phyloP scores from a whole-genome alignment of 345 rosid species.

The Schrenkiella parvula region DNA sequence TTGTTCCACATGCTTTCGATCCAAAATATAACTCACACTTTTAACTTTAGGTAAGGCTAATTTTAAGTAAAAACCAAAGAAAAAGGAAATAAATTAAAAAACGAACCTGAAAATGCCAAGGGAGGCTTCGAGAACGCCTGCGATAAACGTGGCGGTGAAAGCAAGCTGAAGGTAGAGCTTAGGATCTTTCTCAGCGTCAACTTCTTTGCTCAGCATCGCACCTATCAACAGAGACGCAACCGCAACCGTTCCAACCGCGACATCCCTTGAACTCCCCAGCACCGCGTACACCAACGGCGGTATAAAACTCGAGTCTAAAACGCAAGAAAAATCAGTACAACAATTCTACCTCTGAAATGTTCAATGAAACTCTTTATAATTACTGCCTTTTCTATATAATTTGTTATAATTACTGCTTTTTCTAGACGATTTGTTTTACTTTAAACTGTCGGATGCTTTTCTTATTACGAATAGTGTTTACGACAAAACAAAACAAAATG shows the following conservation, averaged over 20 bases:
- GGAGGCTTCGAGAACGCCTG: slow-evolving; percentile 80
- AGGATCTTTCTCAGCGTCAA: slow-evolving; percentile 54
- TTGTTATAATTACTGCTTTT: no score
- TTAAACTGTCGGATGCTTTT: no score
- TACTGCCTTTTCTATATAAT: no score
- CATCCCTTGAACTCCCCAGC: slow-evolving; percentile 90
- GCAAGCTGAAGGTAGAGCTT: slow-evolving; percentile 68
- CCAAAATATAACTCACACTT: neutral
- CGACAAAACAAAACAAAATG: neutral
- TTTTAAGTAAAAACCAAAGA: neutral
- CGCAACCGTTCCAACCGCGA: slow-evolving; percentile 93
- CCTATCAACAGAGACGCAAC: slow-evolving; percentile 74
- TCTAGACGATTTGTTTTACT: no score
- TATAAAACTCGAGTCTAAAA: slow-evolving; percentile 89
- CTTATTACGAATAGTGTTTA: no score
- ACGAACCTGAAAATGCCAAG: slow-evolving; percentile 82
- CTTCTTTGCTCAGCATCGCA: slow-evolving; percentile 72
- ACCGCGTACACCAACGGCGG: slow-evolving; percentile 93
- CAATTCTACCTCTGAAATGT: neutral
- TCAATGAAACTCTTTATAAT: neutral
- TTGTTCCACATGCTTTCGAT: slow-evolving; percentile 9
- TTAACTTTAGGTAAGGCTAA: neutral
- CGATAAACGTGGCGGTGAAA: slow-evolving; percentile 79
- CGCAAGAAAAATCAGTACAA: neutral
- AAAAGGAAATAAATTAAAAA: neutral